Evolutionary conservation across 2,329 filamentous ascomycete genomes (phyloP).

Genomic region (Tolypocladium ophioglossoides): DNA sequence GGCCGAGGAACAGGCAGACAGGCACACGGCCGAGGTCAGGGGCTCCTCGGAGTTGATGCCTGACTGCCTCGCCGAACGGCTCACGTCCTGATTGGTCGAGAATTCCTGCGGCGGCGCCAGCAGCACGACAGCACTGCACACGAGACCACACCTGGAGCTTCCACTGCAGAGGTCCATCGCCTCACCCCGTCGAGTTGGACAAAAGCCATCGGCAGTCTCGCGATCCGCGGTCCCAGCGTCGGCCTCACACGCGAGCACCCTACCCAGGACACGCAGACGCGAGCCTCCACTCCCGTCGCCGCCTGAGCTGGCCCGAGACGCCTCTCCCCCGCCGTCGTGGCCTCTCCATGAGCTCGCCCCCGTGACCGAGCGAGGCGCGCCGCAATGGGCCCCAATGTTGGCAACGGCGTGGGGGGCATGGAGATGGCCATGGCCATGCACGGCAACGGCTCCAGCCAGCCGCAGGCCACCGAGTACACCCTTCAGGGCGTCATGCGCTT

Average conservation of each 20-base stretch:
- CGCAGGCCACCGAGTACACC: slow-evolving; percentile 51
- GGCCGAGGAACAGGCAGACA: not conserved
- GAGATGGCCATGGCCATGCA: slow-evolving; percentile 35
- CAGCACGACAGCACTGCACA: not conserved
- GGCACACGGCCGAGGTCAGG: not conserved
- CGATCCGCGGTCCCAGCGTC: not conserved
- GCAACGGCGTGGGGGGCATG: slow-evolving; percentile 35
- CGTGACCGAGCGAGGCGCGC: slow-evolving; percentile 21
- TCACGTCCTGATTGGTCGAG: slow-evolving; percentile 17
- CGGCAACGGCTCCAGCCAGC: slow-evolving; percentile 36
- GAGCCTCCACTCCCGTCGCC: slow-evolving; percentile 2
- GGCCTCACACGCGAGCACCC: not conserved
- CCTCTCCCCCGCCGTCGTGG: slow-evolving; percentile 11
- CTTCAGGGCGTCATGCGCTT: slow-evolving; percentile 91
- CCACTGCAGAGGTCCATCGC: not conserved
- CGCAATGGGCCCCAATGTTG: slow-evolving; percentile 32
- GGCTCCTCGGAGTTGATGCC: slow-evolving; percentile 19
- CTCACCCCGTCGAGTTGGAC: slow-evolving; percentile 1
- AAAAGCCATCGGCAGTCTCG: not conserved
- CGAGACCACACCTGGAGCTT: not conserved
- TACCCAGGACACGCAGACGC: slow-evolving; percentile 3
- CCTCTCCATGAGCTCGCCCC: slow-evolving; percentile 27
- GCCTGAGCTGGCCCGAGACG: slow-evolving; percentile 10
- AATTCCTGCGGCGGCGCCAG: slow-evolving; percentile 3
- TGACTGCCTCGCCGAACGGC: slow-evolving; percentile 21